A percentile compares a stretch with the other conserved stretches of the same genome.
phyloP scores from a whole-genome alignment of 176 grass and related monocot genomes.

The Triticum turgidum region DNA sequence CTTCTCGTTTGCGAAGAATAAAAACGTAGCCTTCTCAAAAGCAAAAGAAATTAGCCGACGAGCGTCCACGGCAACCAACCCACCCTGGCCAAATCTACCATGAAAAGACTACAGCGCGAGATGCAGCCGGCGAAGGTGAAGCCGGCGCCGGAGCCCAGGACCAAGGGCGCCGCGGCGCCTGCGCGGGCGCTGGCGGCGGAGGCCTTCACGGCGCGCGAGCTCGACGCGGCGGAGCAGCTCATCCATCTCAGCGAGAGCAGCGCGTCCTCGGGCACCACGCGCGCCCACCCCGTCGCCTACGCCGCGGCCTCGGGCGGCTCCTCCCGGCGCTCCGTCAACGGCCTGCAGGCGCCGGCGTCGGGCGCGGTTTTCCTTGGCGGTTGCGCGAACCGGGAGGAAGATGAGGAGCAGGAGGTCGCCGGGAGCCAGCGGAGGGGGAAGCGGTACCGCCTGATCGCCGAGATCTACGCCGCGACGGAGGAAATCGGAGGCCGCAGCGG shows the following conservation, averaged over 20 bases:
- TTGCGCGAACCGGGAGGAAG: neutral
- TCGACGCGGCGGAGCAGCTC: slow-evolving; percentile 47
- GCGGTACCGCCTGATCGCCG: slow-evolving; percentile 46
- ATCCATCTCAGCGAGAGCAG: slow-evolving; percentile 46
- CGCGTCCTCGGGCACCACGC: neutral
- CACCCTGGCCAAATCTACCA: slow-evolving; percentile 23
- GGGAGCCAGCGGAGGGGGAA: slow-evolving; percentile 38
- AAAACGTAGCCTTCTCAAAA: no score
- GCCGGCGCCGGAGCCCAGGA: neutral
- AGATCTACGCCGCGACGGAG: slow-evolving; percentile 47
- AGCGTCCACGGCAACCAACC: slow-evolving; percentile 6
- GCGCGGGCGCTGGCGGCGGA: neutral
- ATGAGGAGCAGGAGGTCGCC: slow-evolving; percentile 21
- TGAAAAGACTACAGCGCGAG: slow-evolving; percentile 2
- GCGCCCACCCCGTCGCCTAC: neutral
- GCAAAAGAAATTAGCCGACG: slow-evolving; percentile 17
- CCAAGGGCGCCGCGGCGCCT: neutral
- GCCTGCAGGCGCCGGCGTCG: neutral
- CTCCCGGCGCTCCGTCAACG: slow-evolving; percentile 42
- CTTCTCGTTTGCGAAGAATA: no score
- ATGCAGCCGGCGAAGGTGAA: neutral
- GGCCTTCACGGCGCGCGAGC: slow-evolving; percentile 43
- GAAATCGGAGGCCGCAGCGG: slow-evolving; percentile 11
- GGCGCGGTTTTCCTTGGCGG: neutral
- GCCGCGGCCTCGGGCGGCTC: neutral